Percentiles rank a stretch among this genome's conserved stretches.
These are phyloP conservation scores for Gonium pectorale DNA, from an alignment of 139 green algal genomes.

Conservation along the genomic window DNA sequence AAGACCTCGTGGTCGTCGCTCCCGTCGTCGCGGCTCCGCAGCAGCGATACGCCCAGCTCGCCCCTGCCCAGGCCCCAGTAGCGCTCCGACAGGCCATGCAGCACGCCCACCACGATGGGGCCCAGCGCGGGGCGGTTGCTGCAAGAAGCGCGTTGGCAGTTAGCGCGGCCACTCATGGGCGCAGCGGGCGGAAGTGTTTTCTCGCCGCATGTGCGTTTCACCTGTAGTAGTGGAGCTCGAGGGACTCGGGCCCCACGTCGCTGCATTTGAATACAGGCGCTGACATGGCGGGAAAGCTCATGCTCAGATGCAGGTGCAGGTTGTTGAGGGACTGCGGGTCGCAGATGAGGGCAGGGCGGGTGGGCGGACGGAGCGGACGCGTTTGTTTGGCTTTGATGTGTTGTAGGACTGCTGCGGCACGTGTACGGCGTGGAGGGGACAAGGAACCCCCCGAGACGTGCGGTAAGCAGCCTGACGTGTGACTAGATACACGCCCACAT, in stretches of 20 bases:
- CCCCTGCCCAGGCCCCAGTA: constrained; percentile 38
- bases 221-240: constrained; percentile 66
- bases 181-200: too few species aligned
- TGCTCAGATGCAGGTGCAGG: constrained; percentile 62
- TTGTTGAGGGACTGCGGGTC: constrained; percentile 58
- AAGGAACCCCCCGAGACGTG: too few species aligned
- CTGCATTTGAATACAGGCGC: constrained; percentile 58
- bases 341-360: neutral
- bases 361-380: too few species aligned
- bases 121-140: constrained; percentile 44
- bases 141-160: too few species aligned
- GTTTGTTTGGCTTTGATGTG: too few species aligned
- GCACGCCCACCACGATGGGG: constrained; percentile 58
- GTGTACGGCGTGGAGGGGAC: too few species aligned
- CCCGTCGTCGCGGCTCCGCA: constrained; percentile 45
- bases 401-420: too few species aligned
- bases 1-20: constrained; percentile 54
- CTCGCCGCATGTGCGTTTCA: too few species aligned
- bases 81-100: constrained; percentile 18
- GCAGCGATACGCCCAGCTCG: constrained; percentile 45
- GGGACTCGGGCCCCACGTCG: constrained; percentile 47
- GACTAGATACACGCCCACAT: too few species aligned
- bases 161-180: too few species aligned
- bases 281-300: constrained; percentile 49
- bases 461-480: too few species aligned